These are phyloP conservation scores for Ophiostoma ips DNA, from an alignment of 2,329 filamentous ascomycete genomes.

Conservation along the genomic window DNA sequence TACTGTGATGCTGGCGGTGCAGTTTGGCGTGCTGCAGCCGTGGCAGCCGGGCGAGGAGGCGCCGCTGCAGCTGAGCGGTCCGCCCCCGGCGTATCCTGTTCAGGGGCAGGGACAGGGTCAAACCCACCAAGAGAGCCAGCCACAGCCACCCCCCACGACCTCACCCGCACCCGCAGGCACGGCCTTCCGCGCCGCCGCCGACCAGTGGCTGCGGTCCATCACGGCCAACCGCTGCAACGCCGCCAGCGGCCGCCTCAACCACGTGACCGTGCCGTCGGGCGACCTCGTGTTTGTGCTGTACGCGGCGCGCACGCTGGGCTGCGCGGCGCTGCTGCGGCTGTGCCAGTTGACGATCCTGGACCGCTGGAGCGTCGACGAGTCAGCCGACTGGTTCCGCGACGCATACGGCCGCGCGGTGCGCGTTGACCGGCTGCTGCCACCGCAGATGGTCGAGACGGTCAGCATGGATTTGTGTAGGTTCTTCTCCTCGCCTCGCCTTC, in stretches of 20 bases:
- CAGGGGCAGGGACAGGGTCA: neutral
- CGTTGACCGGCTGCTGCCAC: slow-evolving; percentile 2
- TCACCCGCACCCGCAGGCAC: neutral
- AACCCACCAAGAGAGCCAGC: too few species aligned
- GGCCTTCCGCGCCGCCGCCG: neutral
- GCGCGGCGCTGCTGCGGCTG: slow-evolving; percentile 2
- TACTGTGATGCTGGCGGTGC: slow-evolving; percentile 6
- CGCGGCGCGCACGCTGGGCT: slow-evolving; percentile 5
- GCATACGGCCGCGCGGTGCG: neutral
- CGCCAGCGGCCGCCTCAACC: slow-evolving; percentile 3
- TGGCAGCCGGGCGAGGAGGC: neutral
- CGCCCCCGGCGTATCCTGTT: neutral
- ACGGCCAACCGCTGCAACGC: neutral
- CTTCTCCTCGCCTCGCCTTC: neutral
- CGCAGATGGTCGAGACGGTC: slow-evolving; percentile 4
- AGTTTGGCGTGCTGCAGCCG: slow-evolving; percentile 6
- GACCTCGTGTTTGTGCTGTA: slow-evolving; percentile 11
- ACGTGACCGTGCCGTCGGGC: neutral
- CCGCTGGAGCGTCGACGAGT: slow-evolving; percentile 9
- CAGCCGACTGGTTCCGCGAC: slow-evolving; percentile 4
- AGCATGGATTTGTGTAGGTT: slow-evolving; percentile 6
- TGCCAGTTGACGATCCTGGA: slow-evolving; percentile 10
- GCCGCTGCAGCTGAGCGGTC: neutral
- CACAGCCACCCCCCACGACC: neutral
- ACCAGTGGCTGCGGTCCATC: slow-evolving; percentile 8